Percentiles rank a stretch among this genome's conserved stretches.
Conservation (phyloP, 495 filamentous ascomycete species). For the Neurospora pannonica region DNA sequence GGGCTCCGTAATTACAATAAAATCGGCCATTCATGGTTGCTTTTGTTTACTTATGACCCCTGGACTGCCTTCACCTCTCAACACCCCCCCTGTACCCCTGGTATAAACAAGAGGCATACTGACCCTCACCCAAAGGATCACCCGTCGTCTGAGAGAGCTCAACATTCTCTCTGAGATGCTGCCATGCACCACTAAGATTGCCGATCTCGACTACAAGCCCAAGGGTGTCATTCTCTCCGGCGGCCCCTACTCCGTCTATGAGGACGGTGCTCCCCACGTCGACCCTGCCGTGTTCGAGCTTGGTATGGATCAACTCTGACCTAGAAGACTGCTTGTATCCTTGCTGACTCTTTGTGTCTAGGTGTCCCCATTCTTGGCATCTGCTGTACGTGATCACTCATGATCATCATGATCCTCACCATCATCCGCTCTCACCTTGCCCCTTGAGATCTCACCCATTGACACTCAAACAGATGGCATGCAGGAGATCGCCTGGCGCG, state of each 20-base stretch:
- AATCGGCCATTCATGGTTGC: neutral
- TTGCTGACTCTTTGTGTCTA: neutral
- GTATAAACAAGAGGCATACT: neutral
- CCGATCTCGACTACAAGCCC: constrained; percentile 69
- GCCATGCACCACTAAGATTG: constrained; percentile 79
- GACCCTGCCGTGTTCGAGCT: constrained; percentile 74
- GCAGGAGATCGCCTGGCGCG: constrained; percentile 70
- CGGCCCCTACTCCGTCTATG: constrained; percentile 26
- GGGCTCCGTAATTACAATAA: neutral
- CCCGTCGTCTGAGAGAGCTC: constrained; percentile 64
- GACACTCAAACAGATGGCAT: constrained; percentile 10
- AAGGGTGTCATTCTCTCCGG: constrained; percentile 75
- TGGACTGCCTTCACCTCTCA: neutral
- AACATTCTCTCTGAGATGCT: constrained; percentile 89
- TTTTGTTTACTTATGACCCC: neutral
- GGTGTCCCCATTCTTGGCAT: constrained; percentile 46
- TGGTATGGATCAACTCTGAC: constrained; percentile 46
- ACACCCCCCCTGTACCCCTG: neutral
- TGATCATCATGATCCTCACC: neutral
- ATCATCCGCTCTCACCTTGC: neutral
- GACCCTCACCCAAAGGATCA: constrained; percentile 34
- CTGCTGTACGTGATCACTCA: constrained; percentile 42
- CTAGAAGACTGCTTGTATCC: neutral
- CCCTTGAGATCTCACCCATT: neutral
- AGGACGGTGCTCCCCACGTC: constrained; percentile 31